A percentile compares a stretch with the other conserved stretches of the same genome.
Evolutionary conservation across 768 basidiomycete species (phyloP).

Genomic region (Termitomyces sp.): DNA sequence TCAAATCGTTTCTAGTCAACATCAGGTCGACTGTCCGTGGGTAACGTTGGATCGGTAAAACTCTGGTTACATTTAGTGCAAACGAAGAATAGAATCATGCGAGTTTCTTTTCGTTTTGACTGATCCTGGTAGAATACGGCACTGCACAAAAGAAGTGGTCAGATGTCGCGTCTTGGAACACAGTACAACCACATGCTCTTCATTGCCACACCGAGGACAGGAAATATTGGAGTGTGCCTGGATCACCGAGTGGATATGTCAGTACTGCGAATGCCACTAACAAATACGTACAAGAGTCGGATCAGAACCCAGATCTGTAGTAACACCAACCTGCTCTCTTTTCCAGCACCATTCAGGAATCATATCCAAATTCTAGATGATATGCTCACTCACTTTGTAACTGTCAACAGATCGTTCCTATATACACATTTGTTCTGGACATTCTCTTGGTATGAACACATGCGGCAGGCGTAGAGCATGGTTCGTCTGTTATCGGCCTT

Average conservation of each 20-base stretch:
- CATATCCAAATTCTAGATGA: constrained; percentile 14
- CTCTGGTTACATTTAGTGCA: constrained; percentile 77
- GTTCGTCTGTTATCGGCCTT: constrained; percentile 83
- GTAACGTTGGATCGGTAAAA: constrained; percentile 65
- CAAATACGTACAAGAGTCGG: constrained; percentile 67
- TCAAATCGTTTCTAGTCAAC: constrained; percentile 13
- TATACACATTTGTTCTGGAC: constrained; percentile 89
- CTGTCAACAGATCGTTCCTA: constrained; percentile 86
- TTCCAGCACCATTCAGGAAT: constrained; percentile 3
- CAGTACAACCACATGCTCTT: constrained; percentile 52
- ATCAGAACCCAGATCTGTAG: constrained; percentile 80
- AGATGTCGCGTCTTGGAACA: background rate
- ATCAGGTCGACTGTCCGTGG: constrained; percentile 35
- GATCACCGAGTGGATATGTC: background rate
- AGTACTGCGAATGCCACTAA: background rate
- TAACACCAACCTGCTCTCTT: constrained; percentile 93
- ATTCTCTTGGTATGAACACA: constrained; percentile 82
- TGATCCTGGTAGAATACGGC: constrained; percentile 96
- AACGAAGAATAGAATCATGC: constrained; percentile 91
- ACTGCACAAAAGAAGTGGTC: constrained; percentile 34
- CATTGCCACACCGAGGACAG: constrained; percentile 77
- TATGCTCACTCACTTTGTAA: constrained; percentile 67
- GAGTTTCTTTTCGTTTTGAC: constrained; percentile 92
- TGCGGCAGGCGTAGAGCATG: constrained; percentile 89
- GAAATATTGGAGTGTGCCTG: constrained; percentile 80